A percentile compares a stretch with the other conserved stretches of the same genome.
Conservation (phyloP, 208 protist species). For the Leishmania mexicana region DNA sequence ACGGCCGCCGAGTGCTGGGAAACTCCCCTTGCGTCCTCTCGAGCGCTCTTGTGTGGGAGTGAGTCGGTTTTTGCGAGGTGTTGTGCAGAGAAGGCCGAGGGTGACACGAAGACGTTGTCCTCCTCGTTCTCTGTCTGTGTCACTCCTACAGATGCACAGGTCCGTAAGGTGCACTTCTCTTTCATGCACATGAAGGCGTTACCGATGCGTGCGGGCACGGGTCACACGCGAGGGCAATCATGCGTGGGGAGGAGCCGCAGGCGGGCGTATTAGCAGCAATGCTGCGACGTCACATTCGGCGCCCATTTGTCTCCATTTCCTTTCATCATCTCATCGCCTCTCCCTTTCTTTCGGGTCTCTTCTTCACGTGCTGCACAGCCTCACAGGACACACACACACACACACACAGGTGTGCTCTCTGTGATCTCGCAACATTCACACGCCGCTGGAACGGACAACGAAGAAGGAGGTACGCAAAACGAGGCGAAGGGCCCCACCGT, state of each 20-base stretch:
- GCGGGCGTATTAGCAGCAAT: neutral
- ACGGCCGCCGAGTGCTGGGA: neutral
- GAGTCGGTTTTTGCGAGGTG: neutral
- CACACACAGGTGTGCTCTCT: neutral
- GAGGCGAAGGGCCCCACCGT: neutral
- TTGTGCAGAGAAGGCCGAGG: neutral
- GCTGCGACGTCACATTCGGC: neutral
- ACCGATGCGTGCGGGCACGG: neutral
- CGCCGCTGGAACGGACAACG: neutral
- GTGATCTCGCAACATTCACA: neutral
- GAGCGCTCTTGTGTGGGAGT: neutral
- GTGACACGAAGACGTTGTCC: neutral
- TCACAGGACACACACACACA: neutral
- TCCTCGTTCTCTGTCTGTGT: neutral
- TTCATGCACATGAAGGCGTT: neutral
- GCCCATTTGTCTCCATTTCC: neutral
- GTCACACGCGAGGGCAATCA: neutral
- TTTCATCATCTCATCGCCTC: neutral
- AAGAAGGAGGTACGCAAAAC: neutral
- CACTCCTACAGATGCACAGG: neutral
- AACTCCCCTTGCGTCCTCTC: neutral
- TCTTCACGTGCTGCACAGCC: neutral
- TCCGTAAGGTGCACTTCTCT: neutral
- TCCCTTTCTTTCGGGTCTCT: neutral
- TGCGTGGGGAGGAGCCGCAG: neutral